A percentile compares a stretch with the other conserved stretches of the same genome.
phyloP scores from a whole-genome alignment of 495 filamentous ascomycete species.

The Pyrenula massariospora region DNA sequence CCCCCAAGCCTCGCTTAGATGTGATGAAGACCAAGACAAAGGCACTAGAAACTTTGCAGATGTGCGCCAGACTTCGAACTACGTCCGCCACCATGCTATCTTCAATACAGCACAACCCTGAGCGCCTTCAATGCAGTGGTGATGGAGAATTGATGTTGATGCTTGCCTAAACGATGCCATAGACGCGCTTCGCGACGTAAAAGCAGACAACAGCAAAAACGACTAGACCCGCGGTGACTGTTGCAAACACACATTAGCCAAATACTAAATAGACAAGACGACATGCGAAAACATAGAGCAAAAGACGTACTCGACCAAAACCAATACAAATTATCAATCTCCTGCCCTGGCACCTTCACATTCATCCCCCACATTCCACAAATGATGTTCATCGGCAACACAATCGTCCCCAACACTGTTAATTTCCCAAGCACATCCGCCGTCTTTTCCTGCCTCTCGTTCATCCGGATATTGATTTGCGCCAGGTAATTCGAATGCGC shows the following conservation, averaged over 20 bases:
- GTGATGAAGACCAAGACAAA: too few species aligned
- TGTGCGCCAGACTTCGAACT: too few species aligned
- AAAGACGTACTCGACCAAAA: constrained; percentile 45
- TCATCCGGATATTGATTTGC: constrained; percentile 90
- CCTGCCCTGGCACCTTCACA: constrained; percentile 86
- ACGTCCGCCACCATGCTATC: too few species aligned
- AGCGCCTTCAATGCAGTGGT: too few species aligned
- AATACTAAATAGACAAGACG: constrained; percentile 23
- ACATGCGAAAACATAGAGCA: not conserved
- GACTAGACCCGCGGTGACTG: constrained; percentile 63
- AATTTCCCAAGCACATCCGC: constrained; percentile 88
- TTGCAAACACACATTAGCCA: constrained; percentile 6
- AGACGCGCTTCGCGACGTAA: constrained; percentile 69
- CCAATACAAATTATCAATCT: constrained; percentile 49
- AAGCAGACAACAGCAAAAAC: constrained; percentile 70
- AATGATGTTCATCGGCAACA: constrained; percentile 96
- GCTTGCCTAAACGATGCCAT: constrained; percentile 46
- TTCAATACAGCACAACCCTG: too few species aligned
- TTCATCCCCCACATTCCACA: constrained; percentile 99
- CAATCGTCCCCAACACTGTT: constrained; percentile 91
- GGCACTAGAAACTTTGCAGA: too few species aligned
- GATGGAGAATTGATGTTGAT: too few species aligned
- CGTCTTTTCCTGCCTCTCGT: constrained; percentile 92
- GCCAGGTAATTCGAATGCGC: constrained; percentile 95
- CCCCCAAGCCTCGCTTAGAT: too few species aligned